A percentile compares a stretch with the other conserved stretches of the same genome.
These are phyloP conservation scores for Citrullus mucosospermus DNA, from an alignment of 306 rosid species.

Conservation along the genomic window DNA sequence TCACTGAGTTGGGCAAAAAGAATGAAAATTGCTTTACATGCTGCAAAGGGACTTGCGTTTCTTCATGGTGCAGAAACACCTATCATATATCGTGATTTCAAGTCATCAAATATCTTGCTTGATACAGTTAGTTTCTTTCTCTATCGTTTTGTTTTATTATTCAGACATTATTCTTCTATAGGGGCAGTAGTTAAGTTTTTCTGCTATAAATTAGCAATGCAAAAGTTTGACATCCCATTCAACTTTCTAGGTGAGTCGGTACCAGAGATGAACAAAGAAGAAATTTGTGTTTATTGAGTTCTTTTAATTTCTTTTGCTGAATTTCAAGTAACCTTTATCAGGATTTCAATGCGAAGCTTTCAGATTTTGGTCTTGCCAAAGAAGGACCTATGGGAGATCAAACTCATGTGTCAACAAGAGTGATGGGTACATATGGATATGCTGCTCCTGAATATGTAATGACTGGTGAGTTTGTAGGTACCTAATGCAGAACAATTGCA, in stretches of 20 bases:
- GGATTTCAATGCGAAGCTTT: constrained; percentile 68
- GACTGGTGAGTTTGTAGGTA: constrained; percentile 45
- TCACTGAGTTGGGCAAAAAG: constrained; percentile 81
- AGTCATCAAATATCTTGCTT: constrained; percentile 88
- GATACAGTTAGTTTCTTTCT: constrained; percentile 57
- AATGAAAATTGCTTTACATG: constrained; percentile 92
- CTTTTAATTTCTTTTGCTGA: constrained; percentile 14
- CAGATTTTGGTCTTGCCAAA: constrained; percentile 76
- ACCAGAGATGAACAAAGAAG: background rate
- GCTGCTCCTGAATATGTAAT: constrained; percentile 76
- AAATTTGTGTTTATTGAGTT: background rate
- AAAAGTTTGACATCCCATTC: background rate
- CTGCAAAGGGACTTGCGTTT: constrained; percentile 97
- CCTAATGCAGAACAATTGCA: background rate
- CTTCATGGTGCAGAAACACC: constrained; percentile 92
- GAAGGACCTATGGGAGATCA: constrained; percentile 79
- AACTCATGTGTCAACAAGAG: constrained; percentile 74
- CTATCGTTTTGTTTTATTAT: background rate
- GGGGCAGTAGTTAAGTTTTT: background rate
- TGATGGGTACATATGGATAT: constrained; percentile 78
- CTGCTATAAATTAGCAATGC: background rate
- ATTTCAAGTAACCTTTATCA: constrained; percentile 22
- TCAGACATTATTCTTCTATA: background rate
- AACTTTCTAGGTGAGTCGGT: background rate
- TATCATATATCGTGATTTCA: constrained; percentile 93